Evolutionary conservation across 768 basidiomycete species (phyloP).

Genomic region (Phylloporus scabripes): DNA sequence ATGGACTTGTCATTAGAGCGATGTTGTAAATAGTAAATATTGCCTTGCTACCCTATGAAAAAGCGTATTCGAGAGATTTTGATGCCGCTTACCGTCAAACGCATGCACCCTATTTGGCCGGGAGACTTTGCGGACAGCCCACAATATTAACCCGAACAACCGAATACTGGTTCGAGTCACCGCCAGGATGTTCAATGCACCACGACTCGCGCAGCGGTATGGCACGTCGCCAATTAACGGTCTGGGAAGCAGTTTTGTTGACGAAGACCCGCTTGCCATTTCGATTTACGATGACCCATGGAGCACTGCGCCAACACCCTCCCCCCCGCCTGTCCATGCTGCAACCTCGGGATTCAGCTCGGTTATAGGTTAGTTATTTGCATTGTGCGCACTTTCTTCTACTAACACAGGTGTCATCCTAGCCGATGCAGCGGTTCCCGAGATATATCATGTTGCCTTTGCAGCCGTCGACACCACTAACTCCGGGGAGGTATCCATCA

Average conservation of each 20-base stretch:
- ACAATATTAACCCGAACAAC: slow-evolving; percentile 7
- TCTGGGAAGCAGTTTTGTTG: slow-evolving; percentile 68
- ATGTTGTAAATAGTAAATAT: slow-evolving; percentile 21
- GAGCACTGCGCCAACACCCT: slow-evolving; percentile 70
- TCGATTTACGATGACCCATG: slow-evolving; percentile 82
- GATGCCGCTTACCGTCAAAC: slow-evolving; percentile 1
- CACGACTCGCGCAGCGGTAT: slow-evolving; percentile 68
- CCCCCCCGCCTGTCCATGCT: slow-evolving; percentile 51
- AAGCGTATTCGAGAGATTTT: slow-evolving; percentile 1
- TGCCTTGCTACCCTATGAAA: slow-evolving; percentile 10
- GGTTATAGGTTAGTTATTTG: slow-evolving; percentile 51
- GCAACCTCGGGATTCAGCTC: slow-evolving; percentile 53
- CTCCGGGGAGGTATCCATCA: slow-evolving; percentile 77
- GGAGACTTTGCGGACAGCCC: slow-evolving; percentile 4
- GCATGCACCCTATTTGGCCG: slow-evolving; percentile 12
- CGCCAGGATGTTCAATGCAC: slow-evolving; percentile 75
- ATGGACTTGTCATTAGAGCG: slow-evolving; percentile 8
- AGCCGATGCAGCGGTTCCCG: slow-evolving; percentile 80
- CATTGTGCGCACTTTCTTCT: neutral
- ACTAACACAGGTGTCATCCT: slow-evolving; percentile 11
- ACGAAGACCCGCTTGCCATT: slow-evolving; percentile 66
- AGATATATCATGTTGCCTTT: slow-evolving; percentile 71
- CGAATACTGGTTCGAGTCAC: neutral
- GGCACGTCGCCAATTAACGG: slow-evolving; percentile 48
- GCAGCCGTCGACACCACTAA: slow-evolving; percentile 64